Base-by-base conservation (phyloP, 345 rosid genomes). In the Draba incana region DNA sequence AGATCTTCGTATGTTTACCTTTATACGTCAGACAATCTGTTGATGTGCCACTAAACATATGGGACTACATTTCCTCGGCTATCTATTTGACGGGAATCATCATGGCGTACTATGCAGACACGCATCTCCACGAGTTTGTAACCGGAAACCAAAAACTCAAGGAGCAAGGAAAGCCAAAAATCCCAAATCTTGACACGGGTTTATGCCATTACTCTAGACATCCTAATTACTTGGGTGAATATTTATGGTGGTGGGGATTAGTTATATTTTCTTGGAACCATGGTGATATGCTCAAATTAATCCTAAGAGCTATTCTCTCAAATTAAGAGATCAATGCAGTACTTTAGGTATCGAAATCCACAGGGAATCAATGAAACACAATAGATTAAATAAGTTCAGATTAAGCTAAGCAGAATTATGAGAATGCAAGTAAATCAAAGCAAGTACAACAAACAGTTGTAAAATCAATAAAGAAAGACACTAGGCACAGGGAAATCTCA, bases 171-270 rank as follows among this genome's bases (percentile, higher is more conserved):
- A 81, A 91, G 80, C 87, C 95, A 4, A 35, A 66, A 71, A 85
- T 82, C 41, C 88, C 85, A 4, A 81, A 74, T 69, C 91, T 93
- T 12, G 91, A 93, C 60, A 64, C 79, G 45, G 97, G 96, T 45
- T 76, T 93, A 76, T 93, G 99, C 96, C 45, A 41, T 50, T 83
- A 87, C 74, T 91, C 95, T 0, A 82, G 99, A 31, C 99, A 93
- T 76, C 99, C 99, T 33, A 93, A 93, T 83, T 93, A 93, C 77
- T 84, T 93, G 43, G 97, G 97, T 9, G 99, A 93, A 74, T 96
- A 87, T 65, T 28, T 93, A 56, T 93, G 96, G 99, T 93, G 99
- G 99, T 91, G 97, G 99, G 97, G 99, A 24, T 63, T 91, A 14
- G 96, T 71, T 47, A 30, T 93, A 25, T 87, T 86, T 68, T 89